Evolutionary conservation across 1,139 yeast species (phyloP).

Genomic region (Pichia kudriavzevii): DNA sequence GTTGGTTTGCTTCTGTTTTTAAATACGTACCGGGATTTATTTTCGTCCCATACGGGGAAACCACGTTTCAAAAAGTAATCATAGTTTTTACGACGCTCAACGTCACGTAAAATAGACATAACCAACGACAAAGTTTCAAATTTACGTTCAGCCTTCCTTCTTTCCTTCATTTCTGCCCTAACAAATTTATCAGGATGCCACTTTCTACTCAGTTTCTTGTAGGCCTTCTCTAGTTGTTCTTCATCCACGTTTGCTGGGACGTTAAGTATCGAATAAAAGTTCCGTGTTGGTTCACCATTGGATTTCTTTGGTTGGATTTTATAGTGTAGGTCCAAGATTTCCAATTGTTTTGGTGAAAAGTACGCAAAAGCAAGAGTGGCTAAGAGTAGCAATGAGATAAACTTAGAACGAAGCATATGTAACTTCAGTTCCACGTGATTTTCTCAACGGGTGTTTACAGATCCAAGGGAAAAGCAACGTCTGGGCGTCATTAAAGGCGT

Average conservation of each 20-base stretch:
- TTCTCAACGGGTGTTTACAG: no score
- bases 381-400: conserved; percentile 4
- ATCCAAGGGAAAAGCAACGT: no score
- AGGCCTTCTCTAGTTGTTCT: conserved; percentile 63
- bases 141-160: conserved; percentile 41
- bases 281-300: conserved; percentile 4
- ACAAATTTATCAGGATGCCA: conserved; percentile 78
- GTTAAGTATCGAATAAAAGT: conserved; percentile 14
- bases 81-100: conserved; percentile 58
- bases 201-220: conserved; percentile 60
- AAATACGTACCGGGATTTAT: conserved; percentile 11
- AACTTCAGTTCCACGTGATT: no score
- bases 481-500: no score
- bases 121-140: conserved; percentile 72
- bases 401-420: conserved; percentile 1
- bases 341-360: conserved; percentile 13
- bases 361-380: conserved; percentile 11
- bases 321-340: conserved; percentile 14
- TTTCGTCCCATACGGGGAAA: conserved; percentile 53
- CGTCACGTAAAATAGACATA: conserved; percentile 59
- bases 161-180: conserved; percentile 31
- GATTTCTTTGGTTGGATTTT: conserved; percentile 14
- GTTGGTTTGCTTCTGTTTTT: conserved; percentile 14
- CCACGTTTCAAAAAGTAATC: conserved; percentile 82
- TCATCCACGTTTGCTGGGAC: conserved; percentile 6